Evolutionary conservation across 345 rosid genomes (phyloP).

Genomic region (Combretum micranthum): DNA sequence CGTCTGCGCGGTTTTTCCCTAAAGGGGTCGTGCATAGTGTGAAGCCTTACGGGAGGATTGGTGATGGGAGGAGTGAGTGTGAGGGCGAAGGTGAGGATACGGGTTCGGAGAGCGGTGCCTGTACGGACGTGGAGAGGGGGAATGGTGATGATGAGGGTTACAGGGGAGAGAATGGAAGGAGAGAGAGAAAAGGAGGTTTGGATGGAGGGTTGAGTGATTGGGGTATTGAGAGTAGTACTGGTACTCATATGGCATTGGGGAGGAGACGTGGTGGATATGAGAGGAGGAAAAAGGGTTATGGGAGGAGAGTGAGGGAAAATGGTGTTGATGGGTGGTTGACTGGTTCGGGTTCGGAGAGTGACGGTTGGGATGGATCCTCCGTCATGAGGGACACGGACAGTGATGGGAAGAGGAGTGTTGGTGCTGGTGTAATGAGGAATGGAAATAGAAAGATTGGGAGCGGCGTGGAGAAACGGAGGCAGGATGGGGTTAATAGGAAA

Average conservation of each 20-base stretch:
- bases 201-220: neutral
- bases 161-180: slow-evolving; percentile 16
- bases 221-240: neutral
- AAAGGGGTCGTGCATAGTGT: slow-evolving; percentile 81
- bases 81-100: neutral
- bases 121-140: neutral
- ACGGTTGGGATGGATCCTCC: neutral
- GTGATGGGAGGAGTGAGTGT: slow-evolving; percentile 10
- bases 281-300: neutral
- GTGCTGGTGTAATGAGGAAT: neutral
- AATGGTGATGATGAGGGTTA: slow-evolving; percentile 15
- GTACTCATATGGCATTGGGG: neutral
- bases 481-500: slow-evolving; percentile 12
- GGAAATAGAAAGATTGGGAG: neutral
- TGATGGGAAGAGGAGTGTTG: neutral
- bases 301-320: neutral
- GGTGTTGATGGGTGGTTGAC: neutral
- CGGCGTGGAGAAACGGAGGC: neutral
- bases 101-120: slow-evolving; percentile 1
- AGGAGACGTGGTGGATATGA: neutral
- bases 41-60: slow-evolving; percentile 41
- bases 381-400: neutral
- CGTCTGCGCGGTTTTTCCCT: slow-evolving; percentile 83
- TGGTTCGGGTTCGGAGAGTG: neutral
- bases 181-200: neutral